These are phyloP conservation scores for Tieghemiomyces parasiticus DNA, from an alignment of 192 early-diverging fungal genomes.

Conservation along the genomic window DNA sequence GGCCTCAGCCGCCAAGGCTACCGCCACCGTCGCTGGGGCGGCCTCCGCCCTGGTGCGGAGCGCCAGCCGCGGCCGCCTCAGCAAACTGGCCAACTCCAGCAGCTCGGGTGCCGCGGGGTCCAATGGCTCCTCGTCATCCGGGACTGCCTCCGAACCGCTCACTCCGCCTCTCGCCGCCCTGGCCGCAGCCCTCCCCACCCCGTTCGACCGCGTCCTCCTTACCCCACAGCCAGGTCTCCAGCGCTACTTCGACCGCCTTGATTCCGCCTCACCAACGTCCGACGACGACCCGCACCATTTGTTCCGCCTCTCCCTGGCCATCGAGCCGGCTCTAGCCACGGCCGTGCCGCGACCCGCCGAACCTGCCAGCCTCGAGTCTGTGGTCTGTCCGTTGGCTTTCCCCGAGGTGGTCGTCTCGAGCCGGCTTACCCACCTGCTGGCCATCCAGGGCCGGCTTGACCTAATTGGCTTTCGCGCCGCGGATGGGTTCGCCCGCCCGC, in stretches of 20 bases:
- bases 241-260: neutral
- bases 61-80: no score
- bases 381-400: slow-evolving; percentile 25
- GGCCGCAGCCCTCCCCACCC: neutral
- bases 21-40: neutral
- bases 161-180: neutral
- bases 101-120: neutral
- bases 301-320: slow-evolving; percentile 25
- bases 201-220: neutral
- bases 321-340: slow-evolving; percentile 26
- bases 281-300: slow-evolving; percentile 30
- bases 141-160: neutral
- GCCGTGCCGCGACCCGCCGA: slow-evolving; percentile 22
- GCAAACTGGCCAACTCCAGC: no score
- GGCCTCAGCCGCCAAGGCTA: neutral
- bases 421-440: slow-evolving; percentile 2
- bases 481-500: neutral
- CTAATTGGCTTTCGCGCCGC: neutral
- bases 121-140: no score
- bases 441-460: neutral
- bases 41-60: slow-evolving; percentile 1
- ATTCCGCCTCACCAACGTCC: neutral
- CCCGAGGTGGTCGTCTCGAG: slow-evolving; percentile 31
- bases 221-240: neutral
- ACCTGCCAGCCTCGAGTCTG: slow-evolving; percentile 14